Base-by-base conservation (phyloP, 805 yeast genomes). In the Candida multigemmis region DNA sequence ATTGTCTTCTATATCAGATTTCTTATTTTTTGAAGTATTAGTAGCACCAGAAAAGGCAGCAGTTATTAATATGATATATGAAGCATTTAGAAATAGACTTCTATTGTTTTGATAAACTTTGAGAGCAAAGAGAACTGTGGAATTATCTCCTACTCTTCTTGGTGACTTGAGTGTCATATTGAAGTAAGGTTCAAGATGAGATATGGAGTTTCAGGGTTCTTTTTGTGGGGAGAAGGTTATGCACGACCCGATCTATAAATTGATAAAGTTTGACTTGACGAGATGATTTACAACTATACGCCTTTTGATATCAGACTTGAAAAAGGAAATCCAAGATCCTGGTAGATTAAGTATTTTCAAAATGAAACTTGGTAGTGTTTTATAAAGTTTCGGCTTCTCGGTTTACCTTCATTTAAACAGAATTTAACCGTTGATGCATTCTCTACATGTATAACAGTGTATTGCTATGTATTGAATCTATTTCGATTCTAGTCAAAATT, bases 31-130 rank as follows among this genome's bases (percentile, higher is more conserved):
- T 4, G 30, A 25, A 20, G 53, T 50, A 16, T 40, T 45, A 14
- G 67, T 59, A 14, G 63, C 67, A 2, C 65, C 62, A 0, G 64
- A 46, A 32, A 61, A 61, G 3, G 65, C 67, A 5, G 65, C 57
- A 0, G 65, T 59, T 12, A 61, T 44, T 14, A 61, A 41, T 14
- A 61, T 50, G 22, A 60, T 55, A 36, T 60, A 61, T 6, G 65
- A 53, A 5, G 63, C 57, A 37, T 61, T 61, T 21, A 61, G 47
- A 7, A 61, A 45, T 8, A 59, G 40, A 12, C 60, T 55, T 26
- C 68, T 42, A 36, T 61, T 60, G 25, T 54, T 48, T 41, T 55
- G 49, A 36, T 61, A 61, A 9, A 59, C 53, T 24, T 47, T 46
- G 24, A 60, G 36, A 14, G 56, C 35, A 15, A 53, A 41, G 11